Evolutionary conservation across 2,329 filamentous ascomycete genomes (phyloP).

Genomic region (Aspergillus transmontanensis): DNA sequence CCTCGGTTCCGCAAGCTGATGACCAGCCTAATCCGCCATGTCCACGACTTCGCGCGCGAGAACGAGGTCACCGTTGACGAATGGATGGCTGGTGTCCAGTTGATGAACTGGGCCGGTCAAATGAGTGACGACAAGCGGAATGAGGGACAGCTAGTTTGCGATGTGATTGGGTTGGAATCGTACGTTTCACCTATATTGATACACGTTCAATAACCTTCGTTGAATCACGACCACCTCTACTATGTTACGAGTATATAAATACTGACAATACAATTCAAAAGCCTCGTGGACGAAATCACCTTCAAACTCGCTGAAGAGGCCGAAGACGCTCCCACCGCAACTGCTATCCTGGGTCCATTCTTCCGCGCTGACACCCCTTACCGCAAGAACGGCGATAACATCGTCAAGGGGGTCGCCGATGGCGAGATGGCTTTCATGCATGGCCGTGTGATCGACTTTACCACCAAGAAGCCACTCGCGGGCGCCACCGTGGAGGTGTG

Average conservation of each 20-base stretch:
- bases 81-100: constrained; percentile 58
- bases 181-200: constrained; percentile 31
- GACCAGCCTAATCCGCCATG: constrained; percentile 54
- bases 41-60: constrained; percentile 63
- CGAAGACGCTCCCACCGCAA: constrained; percentile 64
- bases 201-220: not conserved
- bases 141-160: constrained; percentile 63
- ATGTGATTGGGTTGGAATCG: constrained; percentile 62
- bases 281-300: constrained; percentile 78
- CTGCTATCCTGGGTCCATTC: constrained; percentile 83
- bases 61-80: constrained; percentile 61
- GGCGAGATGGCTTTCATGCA: constrained; percentile 66
- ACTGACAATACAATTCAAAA: constrained; percentile 18
- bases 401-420: constrained; percentile 54
- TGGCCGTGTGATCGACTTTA: constrained; percentile 60
- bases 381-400: constrained; percentile 69
- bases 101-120: constrained; percentile 64
- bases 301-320: constrained; percentile 62
- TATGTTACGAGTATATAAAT: not conserved
- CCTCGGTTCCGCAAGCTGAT: constrained; percentile 68
- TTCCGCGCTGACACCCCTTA: constrained; percentile 74
- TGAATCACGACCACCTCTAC: not conserved
- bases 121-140: constrained; percentile 66
- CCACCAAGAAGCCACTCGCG: constrained; percentile 65
- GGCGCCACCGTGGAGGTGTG: constrained; percentile 74